phyloP scores from a whole-genome alignment of 495 filamentous ascomycete species.

The Lepraria neglecta region DNA sequence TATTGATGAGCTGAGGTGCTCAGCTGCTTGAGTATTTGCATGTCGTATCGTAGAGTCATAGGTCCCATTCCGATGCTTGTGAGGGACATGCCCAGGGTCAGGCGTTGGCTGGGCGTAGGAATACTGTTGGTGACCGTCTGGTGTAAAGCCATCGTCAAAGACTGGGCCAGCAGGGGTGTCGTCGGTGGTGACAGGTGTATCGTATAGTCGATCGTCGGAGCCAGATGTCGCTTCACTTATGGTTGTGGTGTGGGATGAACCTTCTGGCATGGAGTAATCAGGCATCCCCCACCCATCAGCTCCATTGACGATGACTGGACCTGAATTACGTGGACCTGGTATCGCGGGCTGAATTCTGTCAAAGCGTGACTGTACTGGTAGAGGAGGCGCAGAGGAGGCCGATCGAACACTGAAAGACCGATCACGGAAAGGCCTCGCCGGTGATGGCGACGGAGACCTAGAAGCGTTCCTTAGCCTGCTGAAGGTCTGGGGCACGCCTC shows the following conservation, averaged over 20 bases:
- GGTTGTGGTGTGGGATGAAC: slow-evolving; percentile 18
- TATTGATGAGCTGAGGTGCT: neutral
- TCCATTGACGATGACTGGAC: slow-evolving; percentile 44
- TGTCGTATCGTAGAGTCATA: slow-evolving; percentile 16
- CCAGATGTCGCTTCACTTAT: slow-evolving; percentile 25
- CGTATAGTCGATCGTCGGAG: slow-evolving; percentile 31
- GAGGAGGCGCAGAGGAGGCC: slow-evolving; percentile 23
- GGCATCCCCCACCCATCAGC: slow-evolving; percentile 30
- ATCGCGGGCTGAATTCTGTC: slow-evolving; percentile 19
- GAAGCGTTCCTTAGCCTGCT: slow-evolving; percentile 40
- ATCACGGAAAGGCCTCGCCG: slow-evolving; percentile 28
- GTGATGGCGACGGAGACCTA: slow-evolving; percentile 34
- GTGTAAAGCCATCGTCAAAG: slow-evolving; percentile 19
- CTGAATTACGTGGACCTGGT: slow-evolving; percentile 24
- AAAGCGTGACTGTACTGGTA: slow-evolving; percentile 18
- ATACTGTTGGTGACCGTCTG: slow-evolving; percentile 13
- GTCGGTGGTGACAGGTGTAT: slow-evolving; percentile 31
- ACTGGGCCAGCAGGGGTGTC: slow-evolving; percentile 24
- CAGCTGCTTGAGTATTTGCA: slow-evolving; percentile 6
- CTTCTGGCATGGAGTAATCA: slow-evolving; percentile 22
- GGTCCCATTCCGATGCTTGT: slow-evolving; percentile 28
- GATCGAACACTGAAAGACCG: slow-evolving; percentile 31
- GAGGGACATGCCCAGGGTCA: slow-evolving; percentile 32
- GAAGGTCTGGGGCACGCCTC: slow-evolving; percentile 42
- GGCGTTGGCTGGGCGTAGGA: slow-evolving; percentile 27